phyloP scores from a whole-genome alignment of 495 filamentous ascomycete genomes.

The Pseudomonodictys pantanalensis region DNA sequence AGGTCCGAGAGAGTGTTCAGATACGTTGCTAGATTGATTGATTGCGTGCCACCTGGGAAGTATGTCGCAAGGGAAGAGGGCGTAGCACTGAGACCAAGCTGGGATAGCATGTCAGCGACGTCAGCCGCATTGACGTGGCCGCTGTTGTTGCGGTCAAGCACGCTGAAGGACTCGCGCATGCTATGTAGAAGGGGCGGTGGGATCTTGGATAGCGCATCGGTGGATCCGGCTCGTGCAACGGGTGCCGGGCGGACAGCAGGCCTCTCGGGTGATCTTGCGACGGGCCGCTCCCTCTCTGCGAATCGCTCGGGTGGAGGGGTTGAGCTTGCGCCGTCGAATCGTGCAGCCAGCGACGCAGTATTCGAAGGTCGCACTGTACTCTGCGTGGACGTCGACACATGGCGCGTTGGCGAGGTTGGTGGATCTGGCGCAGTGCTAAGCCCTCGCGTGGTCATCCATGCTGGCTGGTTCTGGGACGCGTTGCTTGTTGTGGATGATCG shows the following conservation, averaged over 20 bases:
- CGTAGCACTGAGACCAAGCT: conserved; percentile 61
- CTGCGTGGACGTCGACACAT: conserved; percentile 24
- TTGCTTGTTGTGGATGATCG: conserved; percentile 25
- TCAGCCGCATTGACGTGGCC: conserved; percentile 72
- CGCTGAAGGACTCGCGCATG: conserved; percentile 81
- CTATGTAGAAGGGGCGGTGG: conserved; percentile 40
- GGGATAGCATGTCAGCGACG: conserved; percentile 74
- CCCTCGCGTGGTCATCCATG: conserved; percentile 33
- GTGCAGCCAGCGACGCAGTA: conserved; percentile 16
- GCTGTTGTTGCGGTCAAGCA: conserved; percentile 78
- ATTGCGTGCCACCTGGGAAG: conserved; percentile 78
- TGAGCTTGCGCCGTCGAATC: conserved; percentile 16
- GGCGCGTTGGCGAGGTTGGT: conserved; percentile 29
- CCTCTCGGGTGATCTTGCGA: neutral
- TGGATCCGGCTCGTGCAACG: conserved; percentile 19
- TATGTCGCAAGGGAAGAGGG: conserved; percentile 63
- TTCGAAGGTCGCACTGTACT: conserved; percentile 14
- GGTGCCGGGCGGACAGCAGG: neutral
- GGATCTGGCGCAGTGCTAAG: conserved; percentile 27
- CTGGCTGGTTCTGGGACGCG: conserved; percentile 24
- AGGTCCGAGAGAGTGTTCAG: conserved; percentile 71
- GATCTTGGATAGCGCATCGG: conserved; percentile 33
- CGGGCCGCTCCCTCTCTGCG: neutral
- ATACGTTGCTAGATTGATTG: conserved; percentile 78
- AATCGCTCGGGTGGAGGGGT: neutral